Evolutionary conservation across 345 rosid species (phyloP).

Genomic region (Melastoma malabathricum): DNA sequence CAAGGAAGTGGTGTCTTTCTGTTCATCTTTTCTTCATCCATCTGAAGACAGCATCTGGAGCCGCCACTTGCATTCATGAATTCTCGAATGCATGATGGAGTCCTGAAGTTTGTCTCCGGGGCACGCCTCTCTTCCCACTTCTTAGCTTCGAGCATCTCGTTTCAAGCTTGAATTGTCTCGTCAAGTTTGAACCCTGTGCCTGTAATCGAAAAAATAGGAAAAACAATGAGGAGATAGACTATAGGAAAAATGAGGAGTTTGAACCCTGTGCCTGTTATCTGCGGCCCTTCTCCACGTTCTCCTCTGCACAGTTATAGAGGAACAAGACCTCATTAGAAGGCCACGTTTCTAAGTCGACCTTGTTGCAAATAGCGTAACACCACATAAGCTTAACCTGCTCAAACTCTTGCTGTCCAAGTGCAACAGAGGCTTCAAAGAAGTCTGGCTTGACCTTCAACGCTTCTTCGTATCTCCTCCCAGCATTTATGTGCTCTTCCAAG

Average conservation of each 20-base stretch:
- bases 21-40: too few species aligned
- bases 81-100: conserved; percentile 39
- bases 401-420: conserved; percentile 69
- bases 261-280: conserved; percentile 56
- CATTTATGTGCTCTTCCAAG: conserved; percentile 33
- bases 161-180: conserved; percentile 67
- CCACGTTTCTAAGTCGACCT: conserved; percentile 51
- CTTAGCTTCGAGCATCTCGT: conserved; percentile 69
- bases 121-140: conserved; percentile 39
- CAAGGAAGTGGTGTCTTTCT: too few species aligned
- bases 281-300: conserved; percentile 59
- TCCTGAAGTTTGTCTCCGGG: conserved; percentile 39
- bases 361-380: conserved; percentile 52
- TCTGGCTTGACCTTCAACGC: conserved; percentile 76
- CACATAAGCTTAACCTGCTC: conserved; percentile 89
- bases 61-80: conserved; percentile 15
- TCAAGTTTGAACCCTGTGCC: conserved; percentile 51
- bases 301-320: conserved; percentile 62
- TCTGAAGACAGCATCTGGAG: not conserved
- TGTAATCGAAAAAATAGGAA: conserved; percentile 17
- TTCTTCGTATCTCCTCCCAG: conserved; percentile 59
- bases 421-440: conserved; percentile 51
- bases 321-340: conserved; percentile 32
- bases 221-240: conserved; percentile 10
- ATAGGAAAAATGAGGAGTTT: too few species aligned